These are phyloP conservation scores for Alternaria metachromatica DNA, from an alignment of 2,329 filamentous ascomycete species.

Conservation along the genomic window DNA sequence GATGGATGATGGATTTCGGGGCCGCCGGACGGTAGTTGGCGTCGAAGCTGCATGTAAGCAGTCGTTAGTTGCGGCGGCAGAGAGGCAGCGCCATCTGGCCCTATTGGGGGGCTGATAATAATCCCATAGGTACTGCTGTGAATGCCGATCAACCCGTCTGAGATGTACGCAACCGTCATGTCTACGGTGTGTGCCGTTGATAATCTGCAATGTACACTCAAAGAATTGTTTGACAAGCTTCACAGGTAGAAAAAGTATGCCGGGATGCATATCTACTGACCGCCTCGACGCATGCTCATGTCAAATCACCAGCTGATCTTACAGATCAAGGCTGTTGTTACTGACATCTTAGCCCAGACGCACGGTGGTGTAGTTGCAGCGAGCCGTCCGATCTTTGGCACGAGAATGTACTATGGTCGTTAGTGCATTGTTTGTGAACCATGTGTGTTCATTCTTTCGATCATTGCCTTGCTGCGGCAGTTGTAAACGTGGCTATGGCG, in stretches of 20 bases:
- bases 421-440: slow-evolving; percentile 1
- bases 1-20: not conserved
- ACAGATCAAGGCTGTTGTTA: slow-evolving; percentile 2
- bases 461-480: not conserved
- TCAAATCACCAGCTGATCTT: slow-evolving; percentile 1
- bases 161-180: not conserved
- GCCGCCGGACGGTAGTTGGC: not conserved
- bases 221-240: not conserved
- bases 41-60: not conserved
- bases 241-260: not conserved
- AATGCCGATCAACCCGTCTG: not conserved
- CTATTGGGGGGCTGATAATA: not conserved
- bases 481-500: slow-evolving; percentile 1
- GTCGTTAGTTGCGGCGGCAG: not conserved
- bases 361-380: slow-evolving; percentile 6
- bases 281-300: not conserved
- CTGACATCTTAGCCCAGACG: not conserved
- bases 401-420: not conserved
- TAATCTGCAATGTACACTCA: not conserved
- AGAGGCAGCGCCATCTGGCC: not conserved
- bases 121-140: not conserved
- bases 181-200: not conserved
- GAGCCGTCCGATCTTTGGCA: not conserved
- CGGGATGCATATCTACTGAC: not conserved
- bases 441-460: not conserved